phyloP scores from a whole-genome alignment of 2,329 filamentous ascomycete genomes.

The Pseudopyricularia cyperi region DNA sequence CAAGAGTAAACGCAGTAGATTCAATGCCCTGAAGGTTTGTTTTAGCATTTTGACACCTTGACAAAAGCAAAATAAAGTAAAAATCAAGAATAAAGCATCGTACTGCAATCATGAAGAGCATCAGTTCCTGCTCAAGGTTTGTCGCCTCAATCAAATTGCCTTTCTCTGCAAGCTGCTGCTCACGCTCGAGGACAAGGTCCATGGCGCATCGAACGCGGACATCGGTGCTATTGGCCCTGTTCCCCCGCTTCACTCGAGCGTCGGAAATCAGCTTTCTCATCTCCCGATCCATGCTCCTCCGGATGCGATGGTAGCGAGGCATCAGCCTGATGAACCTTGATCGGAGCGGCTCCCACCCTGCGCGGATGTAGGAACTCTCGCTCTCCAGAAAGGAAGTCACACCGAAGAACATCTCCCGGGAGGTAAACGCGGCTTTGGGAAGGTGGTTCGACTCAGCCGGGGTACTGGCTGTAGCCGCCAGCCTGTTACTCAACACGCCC shows the following conservation, averaged over 20 bases:
- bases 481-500: slow-evolving; percentile 11
- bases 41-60: slow-evolving; percentile 12
- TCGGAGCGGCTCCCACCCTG: neutral
- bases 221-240: slow-evolving; percentile 11
- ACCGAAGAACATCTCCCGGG: neutral
- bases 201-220: slow-evolving; percentile 6
- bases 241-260: slow-evolving; percentile 4
- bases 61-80: neutral
- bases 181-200: slow-evolving; percentile 1
- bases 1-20: slow-evolving; percentile 25
- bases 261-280: slow-evolving; percentile 10
- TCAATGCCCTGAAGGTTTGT: slow-evolving; percentile 24
- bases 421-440: neutral
- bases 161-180: neutral
- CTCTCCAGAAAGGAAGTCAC: neutral
- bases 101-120: neutral
- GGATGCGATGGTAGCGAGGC: slow-evolving; percentile 8
- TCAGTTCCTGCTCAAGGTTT: slow-evolving; percentile 1
- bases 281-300: slow-evolving; percentile 9
- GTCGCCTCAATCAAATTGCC: neutral
- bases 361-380: neutral
- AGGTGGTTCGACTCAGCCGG: neutral
- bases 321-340: neutral
- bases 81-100: neutral
- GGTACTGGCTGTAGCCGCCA: neutral